Conservation (phyloP, 768 basidiomycete genomes). For the Amanita molliuscula region DNA sequence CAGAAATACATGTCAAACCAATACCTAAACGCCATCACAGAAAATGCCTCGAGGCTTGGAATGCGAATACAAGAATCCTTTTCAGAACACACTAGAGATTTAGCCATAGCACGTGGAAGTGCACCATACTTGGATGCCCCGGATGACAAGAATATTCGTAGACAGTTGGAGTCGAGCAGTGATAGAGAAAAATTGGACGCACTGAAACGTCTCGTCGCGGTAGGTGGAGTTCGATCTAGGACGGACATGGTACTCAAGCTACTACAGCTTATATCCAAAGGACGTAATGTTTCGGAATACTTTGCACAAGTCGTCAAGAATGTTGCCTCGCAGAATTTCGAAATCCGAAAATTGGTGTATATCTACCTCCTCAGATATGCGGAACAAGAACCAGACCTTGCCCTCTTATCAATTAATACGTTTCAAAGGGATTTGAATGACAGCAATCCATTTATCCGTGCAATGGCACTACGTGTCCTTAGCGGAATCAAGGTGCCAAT, state of each 20-base stretch:
- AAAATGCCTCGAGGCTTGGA: conserved; percentile 78
- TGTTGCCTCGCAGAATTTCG: conserved; percentile 85
- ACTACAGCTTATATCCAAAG: conserved; percentile 83
- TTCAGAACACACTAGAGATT: conserved; percentile 71
- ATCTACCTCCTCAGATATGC: conserved; percentile 95
- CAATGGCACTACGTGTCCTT: conserved; percentile 90
- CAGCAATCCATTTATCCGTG: conserved; percentile 85
- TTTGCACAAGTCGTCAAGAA: conserved; percentile 98
- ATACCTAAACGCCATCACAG: conserved; percentile 48
- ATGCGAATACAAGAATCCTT: conserved; percentile 78
- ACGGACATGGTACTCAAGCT: background rate
- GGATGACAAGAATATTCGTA: conserved; percentile 76
- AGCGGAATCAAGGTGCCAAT: conserved; percentile 87
- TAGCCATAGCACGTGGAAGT: conserved; percentile 45
- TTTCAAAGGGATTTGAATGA: conserved; percentile 96
- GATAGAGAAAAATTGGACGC: conserved; percentile 92
- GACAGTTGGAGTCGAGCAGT: conserved; percentile 79
- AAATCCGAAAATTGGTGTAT: conserved; percentile 94
- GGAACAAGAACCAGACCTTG: conserved; percentile 87
- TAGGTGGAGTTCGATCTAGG: conserved; percentile 28
- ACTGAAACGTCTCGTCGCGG: conserved; percentile 90
- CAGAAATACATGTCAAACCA: conserved; percentile 24
- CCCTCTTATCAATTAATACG: conserved; percentile 93
- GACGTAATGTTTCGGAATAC: conserved; percentile 83
- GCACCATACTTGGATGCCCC: conserved; percentile 55